These are phyloP conservation scores for Linanthus parryae DNA, from an alignment of 148 eudicot genomes.

Conservation along the genomic window DNA sequence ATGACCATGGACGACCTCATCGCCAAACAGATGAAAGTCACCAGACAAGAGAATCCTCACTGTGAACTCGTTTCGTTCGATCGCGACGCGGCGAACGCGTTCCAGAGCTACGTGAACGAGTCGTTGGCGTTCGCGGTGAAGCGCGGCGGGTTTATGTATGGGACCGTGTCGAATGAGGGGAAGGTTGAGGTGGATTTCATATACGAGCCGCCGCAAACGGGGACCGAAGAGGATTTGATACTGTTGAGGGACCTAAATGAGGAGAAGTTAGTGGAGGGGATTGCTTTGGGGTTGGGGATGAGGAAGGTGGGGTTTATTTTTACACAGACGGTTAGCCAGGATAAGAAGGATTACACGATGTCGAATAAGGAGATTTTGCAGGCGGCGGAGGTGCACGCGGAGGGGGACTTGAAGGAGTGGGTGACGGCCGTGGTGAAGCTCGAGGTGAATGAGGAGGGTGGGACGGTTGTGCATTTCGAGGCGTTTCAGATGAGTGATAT, in stretches of 20 bases:
- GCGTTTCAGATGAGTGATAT: conserved; percentile 99
- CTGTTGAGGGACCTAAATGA: conserved; percentile 65
- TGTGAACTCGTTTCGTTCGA: conserved; percentile 83
- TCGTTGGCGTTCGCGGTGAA: conserved; percentile 67
- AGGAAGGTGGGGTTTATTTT: conserved; percentile 88
- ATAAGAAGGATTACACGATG: conserved; percentile 71
- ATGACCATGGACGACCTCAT: conserved; percentile 95
- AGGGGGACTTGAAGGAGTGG: conserved; percentile 91
- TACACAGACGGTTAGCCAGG: conserved; percentile 75
- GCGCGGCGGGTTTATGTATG: conserved; percentile 90
- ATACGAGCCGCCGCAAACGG: conserved; percentile 94
- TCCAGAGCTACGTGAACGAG: conserved; percentile 81
- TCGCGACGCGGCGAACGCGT: conserved; percentile 73
- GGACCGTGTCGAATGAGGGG: conserved; percentile 60
- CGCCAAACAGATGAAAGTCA: conserved; percentile 77
- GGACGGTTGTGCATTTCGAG: conserved; percentile 89
- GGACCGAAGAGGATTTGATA: conserved; percentile 58
- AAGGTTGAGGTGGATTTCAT: conserved; percentile 85
- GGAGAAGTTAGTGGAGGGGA: conserved; percentile 78
- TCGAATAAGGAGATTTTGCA: conserved; percentile 73
- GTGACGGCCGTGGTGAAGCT: conserved; percentile 89
- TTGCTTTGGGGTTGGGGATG: conserved; percentile 84
- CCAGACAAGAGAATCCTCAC: conserved; percentile 69
- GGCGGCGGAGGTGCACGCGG: conserved; percentile 75
- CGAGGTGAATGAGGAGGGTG: conserved; percentile 86